Evolutionary conservation across 176 grass and related monocot genomes (phyloP), one percentile per base, ranked within the genome.

Genomic region (Puccinellia tenuiflora): DNA sequence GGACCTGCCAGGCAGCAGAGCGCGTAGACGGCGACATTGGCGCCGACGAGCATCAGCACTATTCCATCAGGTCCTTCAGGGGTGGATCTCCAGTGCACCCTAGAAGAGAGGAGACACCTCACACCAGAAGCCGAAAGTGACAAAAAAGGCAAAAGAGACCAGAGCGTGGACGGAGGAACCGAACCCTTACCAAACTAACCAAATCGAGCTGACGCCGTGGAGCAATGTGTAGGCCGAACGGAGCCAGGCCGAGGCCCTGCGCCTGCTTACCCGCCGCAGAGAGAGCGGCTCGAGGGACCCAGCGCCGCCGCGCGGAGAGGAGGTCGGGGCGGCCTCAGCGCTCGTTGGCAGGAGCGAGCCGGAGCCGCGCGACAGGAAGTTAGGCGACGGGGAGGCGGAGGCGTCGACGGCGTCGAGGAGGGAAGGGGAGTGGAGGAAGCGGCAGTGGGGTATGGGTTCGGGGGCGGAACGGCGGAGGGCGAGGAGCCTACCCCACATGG

Each of bases 11-110:
- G 60, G 17, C 70, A 83, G 92, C 92, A 94, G 31, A 97, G 42
- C 43, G 88, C 56, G 75, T 92, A 92, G 79, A 97, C 90, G 5
- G 50, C 88, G 79, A 91, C 83, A 82, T 97, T 97, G 72, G 86
- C 85, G 35, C 81, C 82, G 18, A 91, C 26, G 45, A 97, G 72
- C 37, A 64, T 71, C 70, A 15, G 79, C 83, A 97, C 90, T 42
- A 84, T 22, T 17, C 81, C 78, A 0, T 86, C 75, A 1, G 88
- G 61, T 14, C 61, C 60, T 48, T 5, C 9, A 13, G 56, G 56
- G 24, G 1, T 60, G 12, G 56, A 26, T 14, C 24, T 60, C 56
- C 24, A 28, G 56, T 25, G n/a, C 11, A 60, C 1, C 56, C 56
- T 25, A 60, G 57, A 25, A 25, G 2, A 25, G n/a, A 13, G 9